Evolutionary conservation across 2,329 filamentous ascomycete species (phyloP), one percentile per base, ranked within the genome.

Genomic region (Zasmidium cellare): DNA sequence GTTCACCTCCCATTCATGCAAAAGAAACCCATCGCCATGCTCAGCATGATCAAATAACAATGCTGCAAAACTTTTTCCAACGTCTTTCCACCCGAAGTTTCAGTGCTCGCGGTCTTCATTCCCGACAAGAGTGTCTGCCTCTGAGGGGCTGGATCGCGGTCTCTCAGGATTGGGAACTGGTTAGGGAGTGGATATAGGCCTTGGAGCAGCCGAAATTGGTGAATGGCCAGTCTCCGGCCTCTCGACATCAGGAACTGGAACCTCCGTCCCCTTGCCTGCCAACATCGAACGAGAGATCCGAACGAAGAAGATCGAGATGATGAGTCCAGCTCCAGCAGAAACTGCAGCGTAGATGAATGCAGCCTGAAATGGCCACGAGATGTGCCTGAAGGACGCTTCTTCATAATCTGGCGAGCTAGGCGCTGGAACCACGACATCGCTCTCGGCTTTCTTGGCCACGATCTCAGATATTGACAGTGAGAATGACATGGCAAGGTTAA

Each of bases 401-500:
- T 46, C 54, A 12, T 48, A 51, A 24, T 41, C 46, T 5, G 53
- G 20, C 3, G 41, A 44, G 19, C 25, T 19, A 20, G 16, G 18
- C 23, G 46, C 16, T 2, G 61, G 63, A 16, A 62, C 45, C 6
- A 23, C 12, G 9, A 58, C 28, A 2, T 48, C 56, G 46, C 44
- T 55, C 46, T 60, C 46, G 9, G 65, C 68, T 46, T 62, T 61
- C 24, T 63, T 57, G 14, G 62, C 60, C 25, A 71, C 66, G 9
- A 74, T 71, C 28, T 72, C 69, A 0, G 69, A 69, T 14, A 75
- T 67, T 2, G 71, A 68, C 3, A 74, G 63, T 9, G 69, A 65
- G 48, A 75, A 72, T 1, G 71, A 70, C 61, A 75, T 73, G 23
- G 68, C 72, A 31, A 75, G 59, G 47, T 75, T 73, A 62, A 74